Percentiles rank a stretch among this genome's conserved stretches.
Conservation (phyloP, 1,284 basidiomycete genomes). For the Mycosarcoma maydis region DNA sequence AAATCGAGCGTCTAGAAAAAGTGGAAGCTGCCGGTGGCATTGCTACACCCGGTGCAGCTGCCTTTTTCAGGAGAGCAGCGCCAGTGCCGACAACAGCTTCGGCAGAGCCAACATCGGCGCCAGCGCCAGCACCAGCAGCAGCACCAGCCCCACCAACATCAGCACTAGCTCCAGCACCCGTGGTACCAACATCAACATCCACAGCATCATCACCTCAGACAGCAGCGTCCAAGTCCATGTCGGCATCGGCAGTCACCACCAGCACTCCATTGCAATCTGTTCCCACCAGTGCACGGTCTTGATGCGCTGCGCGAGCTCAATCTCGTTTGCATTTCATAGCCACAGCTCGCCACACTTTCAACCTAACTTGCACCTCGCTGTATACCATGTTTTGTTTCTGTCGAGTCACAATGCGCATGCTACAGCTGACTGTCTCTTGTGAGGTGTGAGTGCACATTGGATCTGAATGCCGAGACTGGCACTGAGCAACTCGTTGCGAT, state of each 20-base stretch:
- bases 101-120: background rate
- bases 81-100: background rate
- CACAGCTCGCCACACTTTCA: no score
- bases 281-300: background rate
- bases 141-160: constrained; percentile 4
- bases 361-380: no score
- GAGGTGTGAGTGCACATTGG: no score
- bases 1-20: constrained; percentile 53
- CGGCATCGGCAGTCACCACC: background rate
- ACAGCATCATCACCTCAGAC: constrained; percentile 3
- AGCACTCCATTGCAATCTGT: constrained; percentile 14
- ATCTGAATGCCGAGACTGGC: no score
- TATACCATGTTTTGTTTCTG: no score
- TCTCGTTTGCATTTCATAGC: no score
- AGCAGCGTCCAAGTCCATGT: background rate
- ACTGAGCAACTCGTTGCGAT: no score
- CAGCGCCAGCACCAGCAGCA: background rate
- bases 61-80: constrained; percentile 33
- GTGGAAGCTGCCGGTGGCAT: constrained; percentile 46
- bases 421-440: no score
- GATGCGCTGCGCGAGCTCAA: no score
- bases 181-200: background rate
- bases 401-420: no score
- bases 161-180: background rate
- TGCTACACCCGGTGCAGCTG: constrained; percentile 33